Evolutionary conservation across 768 basidiomycete species (phyloP).

Genomic region (Russula sp.): DNA sequence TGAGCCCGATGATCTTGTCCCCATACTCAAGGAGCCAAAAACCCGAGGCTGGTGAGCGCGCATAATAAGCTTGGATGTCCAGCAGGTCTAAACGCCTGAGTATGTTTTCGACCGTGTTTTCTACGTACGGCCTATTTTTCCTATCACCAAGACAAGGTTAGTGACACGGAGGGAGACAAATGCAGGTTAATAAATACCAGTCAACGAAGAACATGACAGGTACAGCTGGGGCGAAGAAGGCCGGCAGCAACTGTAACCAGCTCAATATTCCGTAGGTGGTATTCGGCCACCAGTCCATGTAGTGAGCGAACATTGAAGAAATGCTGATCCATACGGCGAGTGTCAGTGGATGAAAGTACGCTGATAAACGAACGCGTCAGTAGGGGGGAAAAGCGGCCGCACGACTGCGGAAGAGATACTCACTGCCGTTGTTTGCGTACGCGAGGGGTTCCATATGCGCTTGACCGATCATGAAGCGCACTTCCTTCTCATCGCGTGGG

Average conservation of each 20-base stretch:
- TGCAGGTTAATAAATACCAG: constrained; percentile 44
- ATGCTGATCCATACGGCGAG: constrained; percentile 56
- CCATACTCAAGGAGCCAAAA: constrained; percentile 65
- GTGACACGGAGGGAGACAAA: background rate
- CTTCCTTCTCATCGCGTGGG: constrained; percentile 49
- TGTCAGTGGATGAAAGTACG: constrained; percentile 52
- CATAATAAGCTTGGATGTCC: constrained; percentile 50
- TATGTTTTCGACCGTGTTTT: constrained; percentile 44
- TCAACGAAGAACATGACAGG: constrained; percentile 63
- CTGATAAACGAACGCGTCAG: constrained; percentile 31
- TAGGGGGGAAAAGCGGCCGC: background rate
- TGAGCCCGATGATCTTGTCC: constrained; percentile 54
- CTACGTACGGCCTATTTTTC: constrained; percentile 66
- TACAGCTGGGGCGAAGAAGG: constrained; percentile 56
- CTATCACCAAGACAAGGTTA: constrained; percentile 32
- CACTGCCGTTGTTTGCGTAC: constrained; percentile 57
- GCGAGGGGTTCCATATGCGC: constrained; percentile 62
- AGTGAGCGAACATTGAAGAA: constrained; percentile 52
- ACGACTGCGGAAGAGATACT: constrained; percentile 12
- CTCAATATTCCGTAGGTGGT: constrained; percentile 38
- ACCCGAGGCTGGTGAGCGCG: constrained; percentile 54
- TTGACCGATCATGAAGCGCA: constrained; percentile 61
- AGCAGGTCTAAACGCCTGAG: constrained; percentile 53
- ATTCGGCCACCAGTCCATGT: constrained; percentile 65
- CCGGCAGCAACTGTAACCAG: constrained; percentile 57